A percentile compares a stretch with the other conserved stretches of the same genome.
These are phyloP conservation scores for Aspergillus niger DNA, from an alignment of 2,329 filamentous ascomycete species.

Conservation along the genomic window DNA sequence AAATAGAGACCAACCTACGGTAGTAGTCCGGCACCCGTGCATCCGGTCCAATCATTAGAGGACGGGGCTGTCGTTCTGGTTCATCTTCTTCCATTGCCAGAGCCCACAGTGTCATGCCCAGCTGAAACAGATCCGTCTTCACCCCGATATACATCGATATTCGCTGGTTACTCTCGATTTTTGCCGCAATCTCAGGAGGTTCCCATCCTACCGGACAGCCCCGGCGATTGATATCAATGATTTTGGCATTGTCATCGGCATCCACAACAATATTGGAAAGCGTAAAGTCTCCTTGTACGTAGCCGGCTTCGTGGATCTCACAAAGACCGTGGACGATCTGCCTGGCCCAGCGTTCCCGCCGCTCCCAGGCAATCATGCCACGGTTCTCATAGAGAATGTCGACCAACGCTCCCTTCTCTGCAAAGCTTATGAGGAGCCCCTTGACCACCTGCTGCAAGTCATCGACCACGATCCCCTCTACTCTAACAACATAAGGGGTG, in stretches of 20 bases:
- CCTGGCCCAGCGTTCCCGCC: slow-evolving; percentile 81
- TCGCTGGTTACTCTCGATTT: slow-evolving; percentile 84
- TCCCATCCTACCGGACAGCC: slow-evolving; percentile 99
- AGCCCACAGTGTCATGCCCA: slow-evolving; percentile 97
- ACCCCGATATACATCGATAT: slow-evolving; percentile 98
- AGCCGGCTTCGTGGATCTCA: slow-evolving; percentile 93
- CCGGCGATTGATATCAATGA: slow-evolving; percentile 96
- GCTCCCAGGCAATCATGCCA: slow-evolving; percentile 65
- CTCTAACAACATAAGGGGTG: slow-evolving; percentile 76
- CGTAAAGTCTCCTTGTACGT: slow-evolving; percentile 97
- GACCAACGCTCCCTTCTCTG: slow-evolving; percentile 81
- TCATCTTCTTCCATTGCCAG: slow-evolving; percentile 86
- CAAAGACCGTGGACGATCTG: slow-evolving; percentile 88
- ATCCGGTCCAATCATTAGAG: slow-evolving; percentile 62
- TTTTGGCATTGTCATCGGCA: slow-evolving; percentile 78
- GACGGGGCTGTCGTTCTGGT: slow-evolving; percentile 75
- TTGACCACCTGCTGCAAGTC: slow-evolving; percentile 74
- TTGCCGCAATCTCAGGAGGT: slow-evolving; percentile 81
- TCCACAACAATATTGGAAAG: slow-evolving; percentile 97
- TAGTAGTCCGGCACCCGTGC: slow-evolving; percentile 73
- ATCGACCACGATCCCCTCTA: slow-evolving; percentile 86
- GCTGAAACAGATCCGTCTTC: slow-evolving; percentile 93
- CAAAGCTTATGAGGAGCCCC: slow-evolving; percentile 85
- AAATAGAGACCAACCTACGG: slow-evolving; percentile 71
- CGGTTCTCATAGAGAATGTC: slow-evolving; percentile 84